Evolutionary conservation across 1,139 yeast species (phyloP), one percentile per base, ranked within the genome.

Genomic region (Hemisphaericaspora lyxosophila): DNA sequence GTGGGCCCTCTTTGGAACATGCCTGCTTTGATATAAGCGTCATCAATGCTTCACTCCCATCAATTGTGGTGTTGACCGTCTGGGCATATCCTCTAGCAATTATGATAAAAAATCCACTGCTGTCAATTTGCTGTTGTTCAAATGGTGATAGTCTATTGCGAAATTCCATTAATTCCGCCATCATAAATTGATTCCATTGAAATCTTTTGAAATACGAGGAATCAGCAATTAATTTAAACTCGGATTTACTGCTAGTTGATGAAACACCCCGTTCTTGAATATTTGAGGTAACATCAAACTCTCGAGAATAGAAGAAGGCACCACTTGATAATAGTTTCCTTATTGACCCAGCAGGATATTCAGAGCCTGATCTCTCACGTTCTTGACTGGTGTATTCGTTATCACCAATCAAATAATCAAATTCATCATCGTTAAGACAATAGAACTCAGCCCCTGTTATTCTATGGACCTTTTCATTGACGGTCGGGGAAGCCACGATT

Each of bases 21-120:
- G 83, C 77, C 40, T 83, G 85, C 53, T 82, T 82, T 1, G 88
- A 77, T 7, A 84, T 79, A 3, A 84, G 62, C 0, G 92, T 82
- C 34, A 84, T 54, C 14, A 81, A 57, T 0, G 75, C 74, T 18
- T 70, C 73, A 20, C 55, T 46, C 7, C 59, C 59, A 7, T 45
- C 45, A 4, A 73, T 51, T 0, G 53, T 55, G 0, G 80, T 67
- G 45, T 81, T 81, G 6, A 81, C 70, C 1, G 83, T 72, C 49
- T 78, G 77, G 1, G 79, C 83, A 59, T 76, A 84, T 0, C 94
- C 94, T 52, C 92, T 59, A 1, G 81, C 71, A 7, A 82, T 64
- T 20, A 82, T 73, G 1, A 79, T 70, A 26, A 82, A 53, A 46
- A 85, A 80, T 14, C 77, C 79, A 0, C 82, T 73, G 11, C 56